phyloP scores from a whole-genome alignment of 2,329 filamentous ascomycete species.

The Colletotrichum australisinense region DNA sequence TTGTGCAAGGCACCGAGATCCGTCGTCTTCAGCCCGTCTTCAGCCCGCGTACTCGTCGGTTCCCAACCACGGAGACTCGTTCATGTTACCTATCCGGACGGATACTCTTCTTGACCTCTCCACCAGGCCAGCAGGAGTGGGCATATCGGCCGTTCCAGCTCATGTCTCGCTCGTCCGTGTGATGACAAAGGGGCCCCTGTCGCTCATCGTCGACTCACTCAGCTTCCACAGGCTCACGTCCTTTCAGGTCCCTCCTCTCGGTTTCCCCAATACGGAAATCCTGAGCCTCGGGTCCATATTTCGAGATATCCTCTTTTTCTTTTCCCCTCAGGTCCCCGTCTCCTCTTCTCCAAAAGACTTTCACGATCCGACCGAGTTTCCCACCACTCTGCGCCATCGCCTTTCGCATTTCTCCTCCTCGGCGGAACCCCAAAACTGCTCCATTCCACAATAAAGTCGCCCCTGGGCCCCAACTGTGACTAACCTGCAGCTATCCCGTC shows the following conservation, averaged over 20 bases:
- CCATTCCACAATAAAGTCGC: slow-evolving; percentile 2
- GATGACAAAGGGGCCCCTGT: slow-evolving; percentile 23
- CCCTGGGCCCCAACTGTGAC: slow-evolving; percentile 22
- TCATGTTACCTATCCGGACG: not conserved
- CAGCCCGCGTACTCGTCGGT: slow-evolving; percentile 10
- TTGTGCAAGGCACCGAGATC: not conserved
- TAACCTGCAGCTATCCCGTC: slow-evolving; percentile 1
- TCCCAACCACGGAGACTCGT: not conserved
- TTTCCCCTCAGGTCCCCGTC: not conserved
- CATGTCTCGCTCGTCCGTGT: slow-evolving; percentile 21
- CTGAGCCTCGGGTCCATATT: slow-evolving; percentile 21
- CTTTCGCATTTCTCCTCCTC: not conserved
- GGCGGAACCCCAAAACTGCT: not conserved
- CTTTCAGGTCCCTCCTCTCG: slow-evolving; percentile 1
- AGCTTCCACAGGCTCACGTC: not conserved
- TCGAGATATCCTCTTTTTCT: not conserved
- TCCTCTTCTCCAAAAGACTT: not conserved
- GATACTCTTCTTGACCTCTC: not conserved
- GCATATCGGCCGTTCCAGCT: slow-evolving; percentile 31
- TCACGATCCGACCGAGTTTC: not conserved
- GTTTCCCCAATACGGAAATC: slow-evolving; percentile 14
- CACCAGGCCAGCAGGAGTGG: slow-evolving; percentile 16
- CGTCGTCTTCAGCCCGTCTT: slow-evolving; percentile 12
- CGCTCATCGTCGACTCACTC: not conserved
- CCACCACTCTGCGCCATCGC: not conserved